These are phyloP conservation scores for Aureobasidium sp. DNA, from an alignment of 2,329 filamentous ascomycete species.

Conservation along the genomic window DNA sequence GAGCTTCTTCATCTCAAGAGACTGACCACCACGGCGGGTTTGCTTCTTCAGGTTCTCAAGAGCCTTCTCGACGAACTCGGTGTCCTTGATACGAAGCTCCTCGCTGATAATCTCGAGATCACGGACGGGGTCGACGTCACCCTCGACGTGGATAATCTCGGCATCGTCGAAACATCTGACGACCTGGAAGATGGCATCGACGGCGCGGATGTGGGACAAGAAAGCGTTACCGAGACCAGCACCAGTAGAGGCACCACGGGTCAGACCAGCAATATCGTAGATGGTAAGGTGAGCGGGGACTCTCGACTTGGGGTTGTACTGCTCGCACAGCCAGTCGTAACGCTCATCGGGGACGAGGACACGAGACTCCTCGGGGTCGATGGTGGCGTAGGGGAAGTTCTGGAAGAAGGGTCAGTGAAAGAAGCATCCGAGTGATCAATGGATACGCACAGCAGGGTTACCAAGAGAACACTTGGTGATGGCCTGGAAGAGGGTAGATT, in stretches of 20 bases:
- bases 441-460: constrained; percentile 76
- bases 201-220: constrained; percentile 92
- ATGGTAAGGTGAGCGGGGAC: constrained; percentile 98
- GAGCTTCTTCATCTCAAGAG: constrained; percentile 94
- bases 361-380: constrained; percentile 95
- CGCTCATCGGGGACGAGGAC: constrained; percentile 95
- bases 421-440: constrained; percentile 9
- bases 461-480: constrained; percentile 97
- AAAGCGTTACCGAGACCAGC: constrained; percentile 96
- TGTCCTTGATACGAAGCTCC: constrained; percentile 94
- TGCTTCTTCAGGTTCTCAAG: constrained; percentile 89
- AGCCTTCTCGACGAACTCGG: constrained; percentile 95
- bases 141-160: constrained; percentile 99
- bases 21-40: constrained; percentile 88
- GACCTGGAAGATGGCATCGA: constrained; percentile 36
- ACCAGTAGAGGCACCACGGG: constrained; percentile 90
- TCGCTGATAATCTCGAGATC: constrained; percentile 96
- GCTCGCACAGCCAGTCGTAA: constrained; percentile 90
- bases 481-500: constrained; percentile 98
- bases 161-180: constrained; percentile 71
- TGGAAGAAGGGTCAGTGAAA: constrained; percentile 28
- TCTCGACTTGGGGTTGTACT: constrained; percentile 94
- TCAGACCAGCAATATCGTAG: constrained; percentile 97
- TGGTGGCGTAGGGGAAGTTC: constrained; percentile 99
- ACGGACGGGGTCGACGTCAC: constrained; percentile 89